Conservation (phyloP, 23 red algal species). For the Gracilaria domingensis region DNA sequence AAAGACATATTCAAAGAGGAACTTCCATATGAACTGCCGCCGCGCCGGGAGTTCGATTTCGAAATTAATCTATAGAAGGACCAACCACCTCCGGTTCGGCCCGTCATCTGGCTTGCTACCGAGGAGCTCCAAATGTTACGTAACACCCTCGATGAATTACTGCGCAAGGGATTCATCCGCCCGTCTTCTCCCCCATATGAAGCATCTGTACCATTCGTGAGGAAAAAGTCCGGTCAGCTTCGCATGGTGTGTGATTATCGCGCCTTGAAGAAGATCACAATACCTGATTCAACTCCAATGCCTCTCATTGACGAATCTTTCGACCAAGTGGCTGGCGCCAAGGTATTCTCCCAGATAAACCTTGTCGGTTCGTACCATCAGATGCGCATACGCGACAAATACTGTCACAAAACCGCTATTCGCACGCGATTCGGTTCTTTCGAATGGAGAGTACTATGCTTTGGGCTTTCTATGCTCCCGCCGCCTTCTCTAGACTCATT, state of each 20-base stretch:
- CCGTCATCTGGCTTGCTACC: not conserved
- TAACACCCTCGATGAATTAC: not conserved
- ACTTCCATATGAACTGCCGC: constrained; percentile 14
- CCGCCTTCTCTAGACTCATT: constrained; percentile 22
- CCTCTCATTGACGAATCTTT: constrained; percentile 11
- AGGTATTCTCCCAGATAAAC: constrained; percentile 23
- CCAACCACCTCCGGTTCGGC: not conserved
- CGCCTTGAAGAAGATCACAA: constrained; percentile 21
- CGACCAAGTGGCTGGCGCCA: constrained; percentile 23
- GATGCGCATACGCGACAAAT: constrained; percentile 5
- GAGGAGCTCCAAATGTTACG: not conserved
- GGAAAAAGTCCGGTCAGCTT: too few relatives aligned
- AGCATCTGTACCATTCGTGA: too few relatives aligned
- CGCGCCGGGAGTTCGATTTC: not conserved
- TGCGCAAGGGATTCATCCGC: not conserved
- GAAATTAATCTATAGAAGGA: not conserved
- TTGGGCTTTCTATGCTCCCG: constrained; percentile 21
- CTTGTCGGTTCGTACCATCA: constrained; percentile 20
- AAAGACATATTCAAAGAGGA: not conserved
- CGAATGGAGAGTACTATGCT: constrained; percentile 29
- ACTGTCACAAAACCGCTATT: constrained; percentile 20
- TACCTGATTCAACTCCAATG: not conserved
- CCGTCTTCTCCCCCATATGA: not conserved
- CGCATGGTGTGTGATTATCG: constrained; percentile 19
- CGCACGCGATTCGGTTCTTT: constrained; percentile 42